A percentile compares a stretch with the other conserved stretches of the same genome.
Evolutionary conservation across 164 flowering plant genomes (phyloP).

Genomic region (Protea cynaroides): DNA sequence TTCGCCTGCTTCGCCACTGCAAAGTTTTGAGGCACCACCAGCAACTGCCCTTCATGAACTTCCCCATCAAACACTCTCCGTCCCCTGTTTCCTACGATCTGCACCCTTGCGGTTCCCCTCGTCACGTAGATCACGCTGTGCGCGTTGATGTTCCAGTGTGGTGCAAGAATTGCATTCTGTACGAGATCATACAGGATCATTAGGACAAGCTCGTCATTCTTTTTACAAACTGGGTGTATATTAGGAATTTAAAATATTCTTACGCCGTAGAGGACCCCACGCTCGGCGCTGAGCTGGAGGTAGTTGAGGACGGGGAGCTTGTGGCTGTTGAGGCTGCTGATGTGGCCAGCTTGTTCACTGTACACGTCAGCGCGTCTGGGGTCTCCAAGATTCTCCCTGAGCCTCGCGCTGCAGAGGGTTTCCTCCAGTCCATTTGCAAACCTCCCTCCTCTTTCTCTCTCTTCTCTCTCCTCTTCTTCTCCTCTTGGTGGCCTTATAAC

Average conservation of each 20-base stretch:
- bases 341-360: slow-evolving; percentile 14
- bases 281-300: too few relatives aligned
- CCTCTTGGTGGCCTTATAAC: slow-evolving; percentile 10
- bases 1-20: too few relatives aligned
- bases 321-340: too few relatives aligned
- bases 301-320: too few relatives aligned
- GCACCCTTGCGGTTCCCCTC: slow-evolving; percentile 41
- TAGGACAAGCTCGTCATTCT: too few relatives aligned
- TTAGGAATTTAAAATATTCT: too few relatives aligned
- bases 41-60: slow-evolving; percentile 34
- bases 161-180: slow-evolving; percentile 51
- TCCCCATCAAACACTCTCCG: slow-evolving; percentile 32
- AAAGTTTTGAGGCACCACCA: slow-evolving; percentile 59
- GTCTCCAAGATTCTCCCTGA: slow-evolving; percentile 10
- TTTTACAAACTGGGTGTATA: too few relatives aligned
- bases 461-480: slow-evolving; percentile 11
- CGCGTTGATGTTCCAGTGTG: slow-evolving; percentile 53
- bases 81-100: slow-evolving; percentile 37
- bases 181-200: neutral
- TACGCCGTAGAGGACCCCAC: slow-evolving; percentile 15
- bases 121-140: too few relatives aligned
- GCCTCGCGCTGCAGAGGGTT: slow-evolving; percentile 6
- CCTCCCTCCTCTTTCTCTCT: neutral
- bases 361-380: slow-evolving; percentile 17
- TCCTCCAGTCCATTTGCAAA: slow-evolving; percentile 12